Percentiles rank a stretch among this genome's conserved stretches.
These are phyloP conservation scores for Cryptosporidium xiaoi DNA, from an alignment of 169 alveolate species.

Conservation along the genomic window DNA sequence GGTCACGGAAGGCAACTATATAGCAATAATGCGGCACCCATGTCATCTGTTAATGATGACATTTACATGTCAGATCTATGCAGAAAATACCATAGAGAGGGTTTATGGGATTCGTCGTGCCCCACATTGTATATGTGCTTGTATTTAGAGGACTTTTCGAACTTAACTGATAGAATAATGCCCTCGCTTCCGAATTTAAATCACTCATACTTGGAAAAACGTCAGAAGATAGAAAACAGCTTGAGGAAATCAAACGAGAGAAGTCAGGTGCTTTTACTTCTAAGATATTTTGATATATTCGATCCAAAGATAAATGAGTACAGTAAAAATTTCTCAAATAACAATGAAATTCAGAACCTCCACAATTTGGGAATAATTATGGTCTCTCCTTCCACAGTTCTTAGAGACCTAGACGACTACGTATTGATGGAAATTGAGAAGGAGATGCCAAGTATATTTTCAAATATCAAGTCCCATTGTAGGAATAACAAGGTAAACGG, in stretches of 20 bases:
- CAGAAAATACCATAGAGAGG: constrained; percentile 64
- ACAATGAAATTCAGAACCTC: constrained; percentile 13
- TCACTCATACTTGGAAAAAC: constrained; percentile 31
- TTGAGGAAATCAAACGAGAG: constrained; percentile 19
- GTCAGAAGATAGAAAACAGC: constrained; percentile 40
- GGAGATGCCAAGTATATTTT: background rate
- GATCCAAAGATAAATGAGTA: constrained; percentile 14
- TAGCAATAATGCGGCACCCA: too few relatives aligned
- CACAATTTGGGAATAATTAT: constrained; percentile 47
- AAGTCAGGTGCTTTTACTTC: constrained; percentile 30
- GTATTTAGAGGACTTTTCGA: constrained; percentile 9
- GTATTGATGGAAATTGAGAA: constrained; percentile 62
- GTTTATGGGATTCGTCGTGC: constrained; percentile 73
- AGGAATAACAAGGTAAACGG: background rate
- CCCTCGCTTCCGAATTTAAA: constrained; percentile 17
- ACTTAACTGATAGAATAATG: background rate
- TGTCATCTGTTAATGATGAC: constrained; percentile 1
- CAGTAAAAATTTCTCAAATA: constrained; percentile 5
- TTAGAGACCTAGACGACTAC: constrained; percentile 44
- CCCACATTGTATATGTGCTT: constrained; percentile 66
- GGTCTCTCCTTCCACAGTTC: constrained; percentile 43
- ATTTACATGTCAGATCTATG: constrained; percentile 44
- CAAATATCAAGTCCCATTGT: background rate
- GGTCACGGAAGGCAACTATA: background rate
- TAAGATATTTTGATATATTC: constrained; percentile 60